These are phyloP conservation scores for Fusarium sulawesiense DNA, from an alignment of 2,329 filamentous ascomycete species.

Conservation along the genomic window DNA sequence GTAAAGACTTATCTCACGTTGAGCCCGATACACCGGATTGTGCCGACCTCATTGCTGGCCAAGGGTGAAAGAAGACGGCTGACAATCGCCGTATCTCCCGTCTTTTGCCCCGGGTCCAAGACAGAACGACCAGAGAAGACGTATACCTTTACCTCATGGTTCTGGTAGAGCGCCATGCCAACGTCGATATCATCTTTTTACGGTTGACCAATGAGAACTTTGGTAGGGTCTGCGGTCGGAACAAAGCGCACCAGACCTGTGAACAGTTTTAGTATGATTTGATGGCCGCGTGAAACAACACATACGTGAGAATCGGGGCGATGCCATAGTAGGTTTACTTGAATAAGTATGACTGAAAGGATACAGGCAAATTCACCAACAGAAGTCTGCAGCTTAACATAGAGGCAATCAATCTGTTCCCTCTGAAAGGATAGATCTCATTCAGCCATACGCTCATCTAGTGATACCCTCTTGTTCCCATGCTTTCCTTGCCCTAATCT, in stretches of 20 bases:
- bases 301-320: background rate
- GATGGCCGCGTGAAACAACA: background rate
- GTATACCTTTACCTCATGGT: conserved; percentile 34
- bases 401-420: background rate
- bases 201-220: background rate
- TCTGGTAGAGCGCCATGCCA: background rate
- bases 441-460: background rate
- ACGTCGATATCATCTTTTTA: background rate
- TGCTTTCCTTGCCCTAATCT: background rate
- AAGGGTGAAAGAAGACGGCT: conserved; percentile 58
- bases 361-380: background rate
- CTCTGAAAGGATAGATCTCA: background rate
- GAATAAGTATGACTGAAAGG: background rate
- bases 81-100: conserved; percentile 56
- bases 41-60: conserved; percentile 55
- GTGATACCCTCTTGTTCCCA: background rate
- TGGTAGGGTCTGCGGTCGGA: background rate
- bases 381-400: background rate
- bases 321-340: background rate
- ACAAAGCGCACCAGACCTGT: conserved; percentile 1
- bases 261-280: background rate
- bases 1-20: conserved; percentile 52
- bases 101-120: conserved; percentile 63
- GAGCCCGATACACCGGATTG: conserved; percentile 68
- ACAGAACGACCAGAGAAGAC: conserved; percentile 69